Evolutionary conservation across 768 basidiomycete species (phyloP).

Genomic region (Phanerodontia chrysosporium): DNA sequence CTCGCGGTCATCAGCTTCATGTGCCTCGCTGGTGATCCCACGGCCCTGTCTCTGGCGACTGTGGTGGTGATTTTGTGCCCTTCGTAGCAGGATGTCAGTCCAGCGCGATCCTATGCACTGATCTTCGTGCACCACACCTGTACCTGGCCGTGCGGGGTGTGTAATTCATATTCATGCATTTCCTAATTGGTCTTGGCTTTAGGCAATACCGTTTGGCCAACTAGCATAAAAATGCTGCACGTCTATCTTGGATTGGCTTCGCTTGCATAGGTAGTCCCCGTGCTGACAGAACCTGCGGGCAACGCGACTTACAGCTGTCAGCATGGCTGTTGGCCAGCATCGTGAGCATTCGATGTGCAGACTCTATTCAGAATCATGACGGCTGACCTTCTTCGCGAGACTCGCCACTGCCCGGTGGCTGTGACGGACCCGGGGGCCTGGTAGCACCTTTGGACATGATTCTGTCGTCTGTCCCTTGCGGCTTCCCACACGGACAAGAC

Average conservation of each 20-base stretch:
- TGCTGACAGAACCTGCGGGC: not conserved
- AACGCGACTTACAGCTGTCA: not conserved
- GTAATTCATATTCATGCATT: too few relatives aligned
- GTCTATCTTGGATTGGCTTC: too few relatives aligned
- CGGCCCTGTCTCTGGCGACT: not conserved
- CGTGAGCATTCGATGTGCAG: not conserved
- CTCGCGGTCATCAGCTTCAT: not conserved
- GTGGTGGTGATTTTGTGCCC: not conserved
- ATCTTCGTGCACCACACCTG: not conserved
- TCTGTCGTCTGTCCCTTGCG: not conserved
- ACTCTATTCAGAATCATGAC: not conserved
- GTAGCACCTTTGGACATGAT: not conserved
- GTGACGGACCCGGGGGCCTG: not conserved
- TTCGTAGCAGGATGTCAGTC: not conserved
- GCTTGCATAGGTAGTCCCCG: too few relatives aligned
- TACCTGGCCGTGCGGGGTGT: too few relatives aligned
- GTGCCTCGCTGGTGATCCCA: not conserved
- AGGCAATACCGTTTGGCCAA: not conserved
- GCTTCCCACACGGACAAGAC: not conserved
- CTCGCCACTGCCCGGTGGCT: not conserved
- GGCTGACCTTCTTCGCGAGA: not conserved
- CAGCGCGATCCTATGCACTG: not conserved
- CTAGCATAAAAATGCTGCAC: too few relatives aligned
- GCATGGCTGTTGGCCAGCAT: not conserved
- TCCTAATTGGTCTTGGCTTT: too few relatives aligned